A percentile compares a stretch with the other conserved stretches of the same genome.
Conservation (phyloP, 2,329 filamentous ascomycete species). For the Sarocladiaceae sp. region DNA sequence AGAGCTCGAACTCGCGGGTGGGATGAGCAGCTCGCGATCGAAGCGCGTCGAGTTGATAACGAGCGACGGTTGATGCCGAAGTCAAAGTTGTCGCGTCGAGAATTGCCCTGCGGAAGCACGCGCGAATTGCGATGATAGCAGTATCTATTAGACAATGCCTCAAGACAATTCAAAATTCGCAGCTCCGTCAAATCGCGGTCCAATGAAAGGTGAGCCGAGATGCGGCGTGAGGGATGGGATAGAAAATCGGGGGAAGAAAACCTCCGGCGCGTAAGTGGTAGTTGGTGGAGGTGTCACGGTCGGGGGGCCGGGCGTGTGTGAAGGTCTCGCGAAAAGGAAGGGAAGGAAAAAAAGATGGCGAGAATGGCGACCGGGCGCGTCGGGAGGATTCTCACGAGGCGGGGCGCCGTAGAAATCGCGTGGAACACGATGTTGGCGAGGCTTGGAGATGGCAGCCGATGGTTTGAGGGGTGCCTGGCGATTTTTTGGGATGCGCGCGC, state of each 20-base stretch:
- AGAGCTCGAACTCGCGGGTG: not conserved
- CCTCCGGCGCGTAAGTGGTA: constrained; percentile 3
- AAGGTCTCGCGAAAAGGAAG: constrained; percentile 9
- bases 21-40: not conserved
- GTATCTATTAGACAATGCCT: not conserved
- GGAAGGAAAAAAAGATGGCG: constrained; percentile 7
- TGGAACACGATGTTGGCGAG: constrained; percentile 48
- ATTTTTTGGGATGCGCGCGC: constrained; percentile 59
- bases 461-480: constrained; percentile 55
- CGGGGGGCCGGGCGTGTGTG: constrained; percentile 1
- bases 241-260: constrained; percentile 4
- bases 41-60: not conserved
- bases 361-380: constrained; percentile 30
- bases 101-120: not conserved
- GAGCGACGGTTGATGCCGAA: not conserved
- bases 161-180: not conserved
- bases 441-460: constrained; percentile 55
- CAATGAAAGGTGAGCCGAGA: not conserved
- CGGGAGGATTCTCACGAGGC: constrained; percentile 35
- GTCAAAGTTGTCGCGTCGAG: constrained; percentile 1
- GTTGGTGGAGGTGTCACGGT: constrained; percentile 5
- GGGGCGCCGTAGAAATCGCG: constrained; percentile 48
- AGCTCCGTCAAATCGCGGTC: not conserved
- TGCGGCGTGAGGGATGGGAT: constrained; percentile 4
- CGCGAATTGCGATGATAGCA: constrained; percentile 2